Conservation (phyloP, 2,329 filamentous ascomycete species). For the Calonectria crousiana region DNA sequence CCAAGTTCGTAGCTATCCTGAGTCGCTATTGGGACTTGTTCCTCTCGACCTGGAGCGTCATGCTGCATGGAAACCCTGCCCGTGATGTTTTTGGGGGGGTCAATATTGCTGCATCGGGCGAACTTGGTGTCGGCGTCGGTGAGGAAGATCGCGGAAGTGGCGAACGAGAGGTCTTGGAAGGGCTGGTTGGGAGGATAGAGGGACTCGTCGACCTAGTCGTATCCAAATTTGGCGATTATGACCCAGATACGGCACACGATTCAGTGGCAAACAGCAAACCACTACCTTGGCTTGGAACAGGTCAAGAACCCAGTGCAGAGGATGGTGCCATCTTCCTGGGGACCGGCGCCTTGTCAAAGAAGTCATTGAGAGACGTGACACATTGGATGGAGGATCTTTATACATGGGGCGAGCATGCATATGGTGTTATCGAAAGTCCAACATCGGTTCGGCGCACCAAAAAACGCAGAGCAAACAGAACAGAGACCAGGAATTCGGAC, state of each 20-base stretch:
- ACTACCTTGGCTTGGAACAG: constrained; percentile 78
- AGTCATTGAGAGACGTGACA: constrained; percentile 78
- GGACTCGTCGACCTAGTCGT: constrained; percentile 91
- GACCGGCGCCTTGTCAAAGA: constrained; percentile 77
- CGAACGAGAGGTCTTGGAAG: constrained; percentile 92
- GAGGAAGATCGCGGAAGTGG: constrained; percentile 96
- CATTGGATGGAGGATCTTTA: constrained; percentile 93
- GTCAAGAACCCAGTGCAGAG: constrained; percentile 73
- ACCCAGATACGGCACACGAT: constrained; percentile 42
- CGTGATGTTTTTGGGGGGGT: constrained; percentile 84
- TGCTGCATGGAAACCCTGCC: constrained; percentile 90
- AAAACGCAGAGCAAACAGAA: constrained; percentile 46
- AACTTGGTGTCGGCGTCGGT: constrained; percentile 92
- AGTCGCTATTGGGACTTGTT: constrained; percentile 84
- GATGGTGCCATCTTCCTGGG: constrained; percentile 92
- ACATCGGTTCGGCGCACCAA: constrained; percentile 70
- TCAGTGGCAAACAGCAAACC: constrained; percentile 39
- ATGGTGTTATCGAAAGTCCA: constrained; percentile 86
- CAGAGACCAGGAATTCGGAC: constrained; percentile 17
- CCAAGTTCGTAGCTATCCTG: constrained; percentile 79
- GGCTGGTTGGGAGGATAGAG: constrained; percentile 82
- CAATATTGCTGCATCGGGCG: constrained; percentile 89
- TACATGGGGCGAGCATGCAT: constrained; percentile 84
- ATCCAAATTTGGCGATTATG: constrained; percentile 79
- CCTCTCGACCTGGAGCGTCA: constrained; percentile 84